Conservation (phyloP, 164 flowering plant genomes). For the Stephania cephalantha region DNA sequence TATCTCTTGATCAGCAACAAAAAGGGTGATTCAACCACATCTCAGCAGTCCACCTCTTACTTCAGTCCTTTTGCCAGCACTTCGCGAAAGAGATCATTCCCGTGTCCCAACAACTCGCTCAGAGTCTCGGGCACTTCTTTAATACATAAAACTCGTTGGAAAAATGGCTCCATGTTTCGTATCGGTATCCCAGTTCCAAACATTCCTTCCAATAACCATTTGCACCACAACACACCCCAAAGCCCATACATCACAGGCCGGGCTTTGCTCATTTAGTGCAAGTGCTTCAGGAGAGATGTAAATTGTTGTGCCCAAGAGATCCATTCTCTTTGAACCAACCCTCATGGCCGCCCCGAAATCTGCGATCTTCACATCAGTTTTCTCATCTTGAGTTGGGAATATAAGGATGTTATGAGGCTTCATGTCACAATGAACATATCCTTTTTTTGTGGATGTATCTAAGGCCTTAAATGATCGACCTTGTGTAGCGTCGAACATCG, state of each 20-base stretch:
- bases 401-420: slow-evolving; percentile 59
- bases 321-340: slow-evolving; percentile 42
- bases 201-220: slow-evolving; percentile 48
- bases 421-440: slow-evolving; percentile 76
- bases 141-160: slow-evolving; percentile 29
- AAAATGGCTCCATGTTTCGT: slow-evolving; percentile 14
- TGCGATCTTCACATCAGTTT: slow-evolving; percentile 41
- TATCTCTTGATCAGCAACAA: slow-evolving; percentile 14
- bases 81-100: slow-evolving; percentile 44
- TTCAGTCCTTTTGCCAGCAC: slow-evolving; percentile 44
- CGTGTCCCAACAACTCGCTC: slow-evolving; percentile 28
- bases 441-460: slow-evolving; percentile 39
- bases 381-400: slow-evolving; percentile 19
- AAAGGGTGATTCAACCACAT: slow-evolving; percentile 52
- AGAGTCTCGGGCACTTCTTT: slow-evolving; percentile 44
- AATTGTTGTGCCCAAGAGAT: slow-evolving; percentile 45
- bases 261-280: slow-evolving; percentile 19
- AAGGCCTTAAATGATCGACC: slow-evolving; percentile 41
- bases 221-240: slow-evolving; percentile 13
- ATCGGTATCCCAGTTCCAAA: slow-evolving; percentile 25
- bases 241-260: slow-evolving; percentile 54
- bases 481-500: slow-evolving; percentile 34
- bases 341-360: slow-evolving; percentile 18
- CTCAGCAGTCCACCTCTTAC: slow-evolving; percentile 55
- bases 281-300: slow-evolving; percentile 62